phyloP scores from a whole-genome alignment of 805 yeast genomes.

The Diddensiella transvaalensis region DNA sequence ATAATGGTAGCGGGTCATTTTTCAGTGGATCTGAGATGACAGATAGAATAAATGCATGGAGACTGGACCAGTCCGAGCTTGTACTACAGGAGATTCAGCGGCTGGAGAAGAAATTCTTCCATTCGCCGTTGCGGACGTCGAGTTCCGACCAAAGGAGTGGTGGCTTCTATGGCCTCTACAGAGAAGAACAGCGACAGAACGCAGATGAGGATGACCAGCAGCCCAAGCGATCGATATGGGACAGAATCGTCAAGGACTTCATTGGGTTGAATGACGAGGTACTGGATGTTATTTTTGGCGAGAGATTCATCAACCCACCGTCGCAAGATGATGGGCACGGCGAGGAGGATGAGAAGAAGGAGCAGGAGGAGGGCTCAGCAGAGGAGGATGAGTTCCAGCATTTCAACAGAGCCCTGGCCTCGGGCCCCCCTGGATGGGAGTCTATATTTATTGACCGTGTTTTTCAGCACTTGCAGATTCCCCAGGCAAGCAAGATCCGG shows the following conservation, averaged over 20 bases:
- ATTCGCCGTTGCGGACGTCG: slow-evolving; percentile 5
- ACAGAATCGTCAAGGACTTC: slow-evolving; percentile 27
- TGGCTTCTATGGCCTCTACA: neutral
- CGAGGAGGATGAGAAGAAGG: no score
- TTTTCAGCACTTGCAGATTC: slow-evolving; percentile 17
- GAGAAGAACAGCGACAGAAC: neutral
- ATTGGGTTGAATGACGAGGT: slow-evolving; percentile 36
- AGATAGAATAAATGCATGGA: slow-evolving; percentile 40
- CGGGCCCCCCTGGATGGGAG: slow-evolving; percentile 23
- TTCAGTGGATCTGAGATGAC: slow-evolving; percentile 28
- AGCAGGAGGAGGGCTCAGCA: neutral
- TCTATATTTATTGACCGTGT: slow-evolving; percentile 12
- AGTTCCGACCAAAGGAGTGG: neutral
- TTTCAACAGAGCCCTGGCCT: slow-evolving; percentile 13
- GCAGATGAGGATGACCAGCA: neutral
- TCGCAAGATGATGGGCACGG: neutral
- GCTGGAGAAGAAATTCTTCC: slow-evolving; percentile 11
- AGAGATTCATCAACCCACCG: slow-evolving; percentile 22
- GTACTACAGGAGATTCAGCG: slow-evolving; percentile 29
- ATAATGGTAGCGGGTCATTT: slow-evolving; percentile 36
- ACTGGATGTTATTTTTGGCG: slow-evolving; percentile 35
- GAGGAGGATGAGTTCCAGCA: slow-evolving; percentile 4
- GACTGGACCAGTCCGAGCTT: slow-evolving; percentile 37
- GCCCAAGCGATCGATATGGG: slow-evolving; percentile 12
- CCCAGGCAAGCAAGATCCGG: slow-evolving; percentile 12